phyloP scores from a whole-genome alignment of 2,329 filamentous ascomycete genomes.

The Onygena corvina region DNA sequence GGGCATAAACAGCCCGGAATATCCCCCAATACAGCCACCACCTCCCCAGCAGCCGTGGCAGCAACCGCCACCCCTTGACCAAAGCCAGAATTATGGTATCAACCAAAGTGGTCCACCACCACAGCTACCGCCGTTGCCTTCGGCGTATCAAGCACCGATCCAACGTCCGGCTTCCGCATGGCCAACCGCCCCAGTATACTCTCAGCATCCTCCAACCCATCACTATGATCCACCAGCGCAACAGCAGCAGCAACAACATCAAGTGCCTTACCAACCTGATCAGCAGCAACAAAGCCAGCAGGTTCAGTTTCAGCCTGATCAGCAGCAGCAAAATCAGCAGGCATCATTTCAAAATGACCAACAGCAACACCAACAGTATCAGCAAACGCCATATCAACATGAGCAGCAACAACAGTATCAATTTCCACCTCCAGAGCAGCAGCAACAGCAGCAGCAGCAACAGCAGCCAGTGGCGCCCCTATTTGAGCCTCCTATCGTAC shows the following conservation, averaged over 20 bases:
- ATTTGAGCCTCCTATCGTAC: slow-evolving; percentile 6
- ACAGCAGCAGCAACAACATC: slow-evolving; percentile 9
- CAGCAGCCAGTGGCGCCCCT: neutral
- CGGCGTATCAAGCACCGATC: slow-evolving; percentile 26
- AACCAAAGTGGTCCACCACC: slow-evolving; percentile 25
- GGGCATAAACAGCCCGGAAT: slow-evolving; percentile 3
- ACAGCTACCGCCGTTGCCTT: slow-evolving; percentile 33
- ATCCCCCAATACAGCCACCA: slow-evolving; percentile 13
- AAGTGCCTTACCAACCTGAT: slow-evolving; percentile 11
- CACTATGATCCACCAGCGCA: slow-evolving; percentile 23
- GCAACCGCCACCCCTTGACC: slow-evolving; percentile 18
- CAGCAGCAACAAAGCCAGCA: slow-evolving; percentile 8
- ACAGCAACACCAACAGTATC: slow-evolving; percentile 22
- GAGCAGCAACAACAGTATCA: slow-evolving; percentile 9
- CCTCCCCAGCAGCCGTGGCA: slow-evolving; percentile 12
- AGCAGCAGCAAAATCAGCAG: slow-evolving; percentile 14
- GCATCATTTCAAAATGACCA: slow-evolving; percentile 11
- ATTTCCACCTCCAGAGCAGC: neutral
- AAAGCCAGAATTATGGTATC: slow-evolving; percentile 18
- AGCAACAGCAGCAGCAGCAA: neutral
- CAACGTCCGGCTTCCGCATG: slow-evolving; percentile 18
- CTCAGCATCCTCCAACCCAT: slow-evolving; percentile 22
- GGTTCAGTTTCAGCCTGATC: slow-evolving; percentile 24
- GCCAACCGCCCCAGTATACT: slow-evolving; percentile 19
- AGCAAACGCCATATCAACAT: slow-evolving; percentile 21